phyloP scores from a whole-genome alignment of 345 rosid species.

The Brassica rapa region DNA sequence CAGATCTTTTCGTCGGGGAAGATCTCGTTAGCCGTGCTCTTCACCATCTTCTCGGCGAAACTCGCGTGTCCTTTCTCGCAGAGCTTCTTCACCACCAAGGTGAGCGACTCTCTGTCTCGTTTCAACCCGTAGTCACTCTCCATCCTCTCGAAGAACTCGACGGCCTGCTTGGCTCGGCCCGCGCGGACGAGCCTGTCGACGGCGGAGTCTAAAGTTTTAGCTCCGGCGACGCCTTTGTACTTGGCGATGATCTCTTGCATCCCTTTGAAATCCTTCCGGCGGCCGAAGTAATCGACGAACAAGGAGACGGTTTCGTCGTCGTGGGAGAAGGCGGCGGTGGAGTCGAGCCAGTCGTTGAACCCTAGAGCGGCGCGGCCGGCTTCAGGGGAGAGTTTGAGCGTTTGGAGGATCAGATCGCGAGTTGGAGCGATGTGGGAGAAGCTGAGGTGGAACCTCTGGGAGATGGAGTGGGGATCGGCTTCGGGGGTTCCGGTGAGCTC shows the following conservation, averaged over 20 bases:
- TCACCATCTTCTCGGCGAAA: constrained; percentile 87
- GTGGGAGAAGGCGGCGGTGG: constrained; percentile 50
- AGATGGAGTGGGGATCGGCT: constrained; percentile 52
- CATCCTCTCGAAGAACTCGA: constrained; percentile 77
- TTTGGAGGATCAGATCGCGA: constrained; percentile 54
- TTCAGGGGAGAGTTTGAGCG: constrained; percentile 67
- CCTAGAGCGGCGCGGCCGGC: constrained; percentile 83
- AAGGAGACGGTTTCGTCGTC: constrained; percentile 75
- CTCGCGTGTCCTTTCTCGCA: constrained; percentile 71
- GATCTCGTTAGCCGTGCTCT: constrained; percentile 71
- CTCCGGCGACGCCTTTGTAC: constrained; percentile 56
- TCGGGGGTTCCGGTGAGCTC: constrained; percentile 56
- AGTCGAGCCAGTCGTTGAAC: constrained; percentile 67
- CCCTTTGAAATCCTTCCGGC: constrained; percentile 89
- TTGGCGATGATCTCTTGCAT: constrained; percentile 58
- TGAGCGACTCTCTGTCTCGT: constrained; percentile 65
- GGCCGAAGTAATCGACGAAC: constrained; percentile 82
- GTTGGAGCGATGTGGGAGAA: constrained; percentile 77
- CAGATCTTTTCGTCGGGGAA: constrained; percentile 85
- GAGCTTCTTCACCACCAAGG: constrained; percentile 63
- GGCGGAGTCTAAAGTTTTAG: constrained; percentile 52
- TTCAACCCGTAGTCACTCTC: constrained; percentile 74
- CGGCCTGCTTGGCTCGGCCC: constrained; percentile 66
- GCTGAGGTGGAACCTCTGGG: constrained; percentile 64
- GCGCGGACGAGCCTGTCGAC: constrained; percentile 80